Percentiles rank a stretch among this genome's conserved stretches.
phyloP scores from a whole-genome alignment of 2,329 filamentous ascomycete genomes.

The Alternaria burnsii region DNA sequence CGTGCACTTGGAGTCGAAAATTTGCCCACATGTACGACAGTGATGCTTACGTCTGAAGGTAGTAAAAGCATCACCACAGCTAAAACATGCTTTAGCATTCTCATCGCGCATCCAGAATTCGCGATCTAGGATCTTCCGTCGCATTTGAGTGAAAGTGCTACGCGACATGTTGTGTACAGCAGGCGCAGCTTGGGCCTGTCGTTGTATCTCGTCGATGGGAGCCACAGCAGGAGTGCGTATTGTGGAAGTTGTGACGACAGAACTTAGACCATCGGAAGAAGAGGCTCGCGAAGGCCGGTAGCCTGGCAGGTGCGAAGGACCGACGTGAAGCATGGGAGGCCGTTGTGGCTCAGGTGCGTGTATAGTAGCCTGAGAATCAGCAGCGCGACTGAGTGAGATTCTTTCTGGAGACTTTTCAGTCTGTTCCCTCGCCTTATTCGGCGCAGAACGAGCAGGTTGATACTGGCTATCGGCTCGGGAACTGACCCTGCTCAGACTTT shows the following conservation, averaged over 20 bases:
- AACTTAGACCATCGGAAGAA: slow-evolving; percentile 56
- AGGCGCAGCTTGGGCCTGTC: slow-evolving; percentile 26
- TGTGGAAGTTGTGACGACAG: slow-evolving; percentile 45
- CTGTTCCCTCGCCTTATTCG: slow-evolving; percentile 30
- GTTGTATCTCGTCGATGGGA: slow-evolving; percentile 44
- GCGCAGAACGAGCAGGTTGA: slow-evolving; percentile 29
- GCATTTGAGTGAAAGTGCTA: slow-evolving; percentile 66
- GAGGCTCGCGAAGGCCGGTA: slow-evolving; percentile 57
- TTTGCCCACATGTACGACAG: slow-evolving; percentile 94
- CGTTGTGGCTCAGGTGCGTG: slow-evolving; percentile 44
- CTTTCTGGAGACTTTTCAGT: slow-evolving; percentile 36
- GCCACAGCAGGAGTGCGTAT: slow-evolving; percentile 42
- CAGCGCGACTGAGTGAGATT: slow-evolving; percentile 30
- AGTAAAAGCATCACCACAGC: slow-evolving; percentile 88
- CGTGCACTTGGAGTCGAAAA: slow-evolving; percentile 97
- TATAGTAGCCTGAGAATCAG: slow-evolving; percentile 35
- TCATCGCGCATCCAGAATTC: slow-evolving; percentile 99
- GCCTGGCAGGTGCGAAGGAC: slow-evolving; percentile 59
- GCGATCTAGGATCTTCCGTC: slow-evolving; percentile 87
- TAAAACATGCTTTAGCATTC: slow-evolving; percentile 96
- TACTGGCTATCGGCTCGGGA: slow-evolving; percentile 38
- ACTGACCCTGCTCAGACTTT: slow-evolving; percentile 31
- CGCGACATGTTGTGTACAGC: slow-evolving; percentile 52
- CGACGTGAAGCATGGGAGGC: slow-evolving; percentile 54
- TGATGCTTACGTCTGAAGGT: slow-evolving; percentile 97